Base-by-base conservation (phyloP, 441 rosid species). In the Aleurites moluccanus region DNA sequence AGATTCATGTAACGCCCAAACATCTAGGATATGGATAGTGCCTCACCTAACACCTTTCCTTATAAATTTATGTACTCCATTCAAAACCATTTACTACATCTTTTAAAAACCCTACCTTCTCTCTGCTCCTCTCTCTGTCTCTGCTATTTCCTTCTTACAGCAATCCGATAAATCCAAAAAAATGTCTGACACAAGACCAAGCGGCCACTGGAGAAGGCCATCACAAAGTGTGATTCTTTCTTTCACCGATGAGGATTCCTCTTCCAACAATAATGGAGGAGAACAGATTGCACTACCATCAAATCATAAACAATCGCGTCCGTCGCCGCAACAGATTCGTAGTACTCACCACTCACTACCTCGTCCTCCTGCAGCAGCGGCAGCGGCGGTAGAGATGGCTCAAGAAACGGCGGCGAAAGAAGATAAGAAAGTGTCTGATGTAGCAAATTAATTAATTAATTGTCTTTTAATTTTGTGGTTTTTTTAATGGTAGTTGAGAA, bases 151-250 rank as follows among this genome's bases (percentile, higher is more conserved):
- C 13, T 7, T n/a, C 27, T 56, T n/a, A n/a, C 61, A 6, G 15
- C 10, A 2, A 9, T 21, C 62, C n/a, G 45, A 35, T 1, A n/a
- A 4, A 42, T 3, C 8, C 23, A 9, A 5, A 20, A 62, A 4
- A 18, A 83, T 85, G 86, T 85, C 88, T 14, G 64, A 74, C 6
- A 72, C 15, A 9, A 45, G 76, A 63, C 38, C 77, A 6, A 77
- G 70, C 68, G 85, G 85, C 72, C 88, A 85, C 79, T 78, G 64
- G 21, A 69, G 88, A 61, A 83, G 79, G 77, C 81, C 83, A 3
- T 83, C 86, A 13, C 86, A 83, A 52, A 70, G 50, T 8, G 50
- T 70, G 15, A 35, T 53, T 50, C 2, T 38, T 1, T 64, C 68
- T 50, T 68, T 78, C 33, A 23, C 69, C 1, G 49, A 40, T 0